Percentiles rank a stretch among this genome's conserved stretches.
Conservation (phyloP, 306 rosid species). For the Pyrus communis region DNA sequence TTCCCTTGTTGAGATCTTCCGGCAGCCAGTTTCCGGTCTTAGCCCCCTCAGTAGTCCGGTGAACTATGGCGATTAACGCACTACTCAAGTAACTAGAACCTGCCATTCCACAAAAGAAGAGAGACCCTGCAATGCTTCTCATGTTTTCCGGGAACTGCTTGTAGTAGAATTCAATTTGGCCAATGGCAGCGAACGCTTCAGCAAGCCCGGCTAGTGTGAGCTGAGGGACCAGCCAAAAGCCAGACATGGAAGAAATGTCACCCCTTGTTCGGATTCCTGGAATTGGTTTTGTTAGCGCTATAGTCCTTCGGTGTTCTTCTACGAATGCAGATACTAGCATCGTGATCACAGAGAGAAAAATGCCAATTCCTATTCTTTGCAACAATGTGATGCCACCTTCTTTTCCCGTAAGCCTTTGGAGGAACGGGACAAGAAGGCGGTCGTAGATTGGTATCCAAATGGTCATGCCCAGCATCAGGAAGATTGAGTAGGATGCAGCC, state of each 20-base stretch:
- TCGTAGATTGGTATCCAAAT: slow-evolving; percentile 66
- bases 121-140: slow-evolving; percentile 76
- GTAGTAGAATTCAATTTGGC: slow-evolving; percentile 70
- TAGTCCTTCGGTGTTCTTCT: slow-evolving; percentile 41
- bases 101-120: slow-evolving; percentile 59
- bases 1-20: slow-evolving; percentile 83
- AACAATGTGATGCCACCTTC: slow-evolving; percentile 74
- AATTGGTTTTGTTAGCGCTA: slow-evolving; percentile 40
- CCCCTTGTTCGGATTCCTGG: slow-evolving; percentile 59
- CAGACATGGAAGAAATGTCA: slow-evolving; percentile 72
- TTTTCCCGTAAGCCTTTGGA: slow-evolving; percentile 39
- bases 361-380: slow-evolving; percentile 72
- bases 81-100: slow-evolving; percentile 61
- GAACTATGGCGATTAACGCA: slow-evolving; percentile 44
- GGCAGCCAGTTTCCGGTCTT: slow-evolving; percentile 61
- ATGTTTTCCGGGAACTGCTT: slow-evolving; percentile 90
- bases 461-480: slow-evolving; percentile 59
- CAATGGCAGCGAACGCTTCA: slow-evolving; percentile 50
- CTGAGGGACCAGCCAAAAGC: slow-evolving; percentile 68
- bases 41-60: slow-evolving; percentile 28
- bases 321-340: slow-evolving; percentile 51
- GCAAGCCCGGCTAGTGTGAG: slow-evolving; percentile 43
- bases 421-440: slow-evolving; percentile 47
- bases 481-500: slow-evolving; percentile 50
- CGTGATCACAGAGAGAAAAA: slow-evolving; percentile 32